Evolutionary conservation across 75 land plant species (phyloP), one percentile per base, ranked within the genome.

Genomic region (Azolla pinnata): DNA sequence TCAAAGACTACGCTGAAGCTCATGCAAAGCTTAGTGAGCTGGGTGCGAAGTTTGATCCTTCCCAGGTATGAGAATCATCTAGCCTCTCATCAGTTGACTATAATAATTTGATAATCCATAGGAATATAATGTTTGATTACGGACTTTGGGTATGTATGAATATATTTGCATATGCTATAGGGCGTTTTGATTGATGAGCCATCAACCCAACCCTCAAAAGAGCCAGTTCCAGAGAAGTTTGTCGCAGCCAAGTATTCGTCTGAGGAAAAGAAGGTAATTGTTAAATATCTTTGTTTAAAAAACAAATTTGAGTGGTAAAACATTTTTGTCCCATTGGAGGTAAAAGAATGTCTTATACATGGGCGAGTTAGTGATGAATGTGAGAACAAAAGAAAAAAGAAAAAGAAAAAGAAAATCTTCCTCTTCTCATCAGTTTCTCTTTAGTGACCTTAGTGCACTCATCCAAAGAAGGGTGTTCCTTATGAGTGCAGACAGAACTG

Each of bases 11-110:
- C 69, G 99, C 97, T 50, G 82, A 83, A 75, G 80, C 99, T 54
- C 99, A 95, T 76, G 86, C 88, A 2, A 90, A 90, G 68, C 88
- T 95, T 7, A 95, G 99, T 63, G 85, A 95, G 61, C 73, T 86
- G 29, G 99, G 99, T n/a, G 87, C 99, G 5, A 82, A 86, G 56
- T 95, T 90, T 76, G 88, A 86, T 42, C 99, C 99, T 29, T 80
- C 85, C 32, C 81, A 90, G 76, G 95, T 88, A 31, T 29, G 9
- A n/a, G n/a, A n/a, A n/a, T n/a, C n/a, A n/a, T n/a, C n/a, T n/a
- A n/a, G n/a, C n/a, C n/a, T n/a, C n/a, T n/a, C n/a, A n/a, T n/a
- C n/a, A n/a, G n/a, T n/a, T n/a, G n/a, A n/a, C n/a, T n/a, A n/a
- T n/a, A n/a, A n/a, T n/a, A n/a, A n/a, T n/a, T n/a, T n/a, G n/a